These are phyloP conservation scores for Corymbia citriodora DNA, from an alignment of 441 rosid species.

Conservation along the genomic window DNA sequence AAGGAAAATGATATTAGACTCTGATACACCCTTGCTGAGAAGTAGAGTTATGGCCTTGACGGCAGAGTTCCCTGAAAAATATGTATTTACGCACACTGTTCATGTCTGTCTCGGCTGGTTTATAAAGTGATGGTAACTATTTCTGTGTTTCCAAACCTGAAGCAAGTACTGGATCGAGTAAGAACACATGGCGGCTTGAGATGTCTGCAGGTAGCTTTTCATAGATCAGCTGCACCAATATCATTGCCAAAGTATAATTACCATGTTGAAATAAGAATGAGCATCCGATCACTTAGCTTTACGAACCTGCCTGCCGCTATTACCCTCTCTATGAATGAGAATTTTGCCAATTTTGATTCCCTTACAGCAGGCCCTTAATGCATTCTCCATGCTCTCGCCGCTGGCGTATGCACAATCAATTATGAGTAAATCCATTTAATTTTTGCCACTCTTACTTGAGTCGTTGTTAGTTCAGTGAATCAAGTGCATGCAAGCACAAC, in stretches of 20 bases:
- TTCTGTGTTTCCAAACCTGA: conserved; percentile 50
- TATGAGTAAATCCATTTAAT: background rate
- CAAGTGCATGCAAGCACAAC: background rate
- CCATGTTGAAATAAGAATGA: background rate
- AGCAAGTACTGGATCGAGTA: conserved; percentile 90
- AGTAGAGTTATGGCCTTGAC: conserved; percentile 70
- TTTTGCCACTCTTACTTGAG: background rate
- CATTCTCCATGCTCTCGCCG: conserved; percentile 99
- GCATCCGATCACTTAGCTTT: background rate
- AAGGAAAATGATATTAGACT: conserved; percentile 78
- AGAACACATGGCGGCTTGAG: conserved; percentile 70
- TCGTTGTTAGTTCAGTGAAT: background rate
- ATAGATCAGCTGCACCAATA: conserved; percentile 62
- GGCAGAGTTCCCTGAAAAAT: conserved; percentile 59
- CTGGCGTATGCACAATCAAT: conserved; percentile 21
- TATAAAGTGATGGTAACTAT: background rate
- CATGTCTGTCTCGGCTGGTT: background rate
- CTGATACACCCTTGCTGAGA: conserved; percentile 80
- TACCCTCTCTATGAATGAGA: conserved; percentile 69
- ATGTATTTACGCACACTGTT: conserved; percentile 2
- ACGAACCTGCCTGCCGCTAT: conserved; percentile 66
- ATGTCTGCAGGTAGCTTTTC: conserved; percentile 89
- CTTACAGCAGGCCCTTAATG: conserved; percentile 92
- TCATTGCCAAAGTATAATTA: background rate
- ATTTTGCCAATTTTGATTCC: conserved; percentile 91